A percentile compares a stretch with the other conserved stretches of the same genome.
Conservation (phyloP, 2,329 filamentous ascomycete genomes). For the Alternaria angustiovoidea region DNA sequence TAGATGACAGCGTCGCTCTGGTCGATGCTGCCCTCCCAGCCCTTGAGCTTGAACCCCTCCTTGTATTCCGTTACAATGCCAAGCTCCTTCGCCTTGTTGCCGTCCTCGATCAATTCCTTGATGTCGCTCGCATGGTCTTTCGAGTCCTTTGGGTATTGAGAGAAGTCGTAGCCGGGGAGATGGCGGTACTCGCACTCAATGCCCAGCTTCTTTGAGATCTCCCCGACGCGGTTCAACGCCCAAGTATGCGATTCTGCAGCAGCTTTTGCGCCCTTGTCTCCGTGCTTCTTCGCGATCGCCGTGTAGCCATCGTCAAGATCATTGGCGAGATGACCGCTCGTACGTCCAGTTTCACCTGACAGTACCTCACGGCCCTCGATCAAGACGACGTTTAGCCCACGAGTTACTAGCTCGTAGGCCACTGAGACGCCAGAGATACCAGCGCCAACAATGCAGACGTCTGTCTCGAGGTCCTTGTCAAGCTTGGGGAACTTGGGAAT, state of each 20-base stretch:
- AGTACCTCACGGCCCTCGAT: constrained; percentile 64
- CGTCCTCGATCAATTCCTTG: constrained; percentile 57
- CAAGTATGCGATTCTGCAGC: constrained; percentile 65
- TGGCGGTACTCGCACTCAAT: constrained; percentile 66
- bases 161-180: constrained; percentile 60
- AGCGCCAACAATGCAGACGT: constrained; percentile 62
- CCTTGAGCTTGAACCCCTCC: constrained; percentile 58
- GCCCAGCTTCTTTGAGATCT: constrained; percentile 58
- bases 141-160: constrained; percentile 56
- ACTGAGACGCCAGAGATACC: constrained; percentile 63
- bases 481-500: constrained; percentile 57
- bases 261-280: constrained; percentile 56
- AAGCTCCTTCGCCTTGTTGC: constrained; percentile 53
- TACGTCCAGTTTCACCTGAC: constrained; percentile 63
- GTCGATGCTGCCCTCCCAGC: constrained; percentile 61
- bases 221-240: constrained; percentile 61
- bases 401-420: constrained; percentile 62
- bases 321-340: constrained; percentile 63
- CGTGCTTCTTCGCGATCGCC: constrained; percentile 62
- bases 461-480: constrained; percentile 54
- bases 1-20: constrained; percentile 62
- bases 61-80: constrained; percentile 56
- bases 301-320: constrained; percentile 63
- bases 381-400: constrained; percentile 60
- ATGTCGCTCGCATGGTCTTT: constrained; percentile 58